Base-by-base conservation (phyloP, 371 early-diverging fungal genomes). In the Rhizopus microsporus region DNA sequence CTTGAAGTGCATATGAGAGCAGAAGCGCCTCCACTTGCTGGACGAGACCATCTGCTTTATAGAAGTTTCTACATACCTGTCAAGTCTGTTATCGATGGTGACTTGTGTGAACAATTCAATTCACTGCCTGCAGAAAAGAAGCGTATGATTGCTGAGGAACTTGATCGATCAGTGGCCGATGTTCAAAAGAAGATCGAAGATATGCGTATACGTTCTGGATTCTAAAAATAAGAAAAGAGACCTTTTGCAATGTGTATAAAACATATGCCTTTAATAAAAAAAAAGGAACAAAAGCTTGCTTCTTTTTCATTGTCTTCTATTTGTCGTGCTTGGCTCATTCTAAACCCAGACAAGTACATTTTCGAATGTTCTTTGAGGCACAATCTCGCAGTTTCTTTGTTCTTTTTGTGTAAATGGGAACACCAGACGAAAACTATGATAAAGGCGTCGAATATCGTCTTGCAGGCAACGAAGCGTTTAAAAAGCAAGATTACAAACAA, bases 151-250 rank as follows among this genome's bases (percentile, higher is more conserved):
- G 93, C 96, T 3, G 94, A 92, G 46, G 91, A 90, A 58, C 72
- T 98, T 59, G 99, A 96, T 68, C 80, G 95, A 49, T 85, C 91
- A 5, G 86, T 89, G 3, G 73, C 78, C 16, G 99, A 98, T 65
- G 86, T 98, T 38, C 76, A 84, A 48, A 95, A 95, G 80, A 95
- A 96, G 76, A 79, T 98, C 59, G 96, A 98, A 59, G 93, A 93
- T 65, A 87, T 93, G 77, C 80, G 92, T 60, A 69, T 78, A 7
- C 67, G 83, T 51, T 79, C 79, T 47, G 82, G 81, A 34, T 80
- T 80, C 51, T 82, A 78, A 69, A 13, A 53, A 52, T n/a, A n/a
- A n/a, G n/a, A 6, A 45, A 17, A 29, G 23, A 23, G 23, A 23
- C 23, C 2, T 23, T 23, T 23, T 23, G 23, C 23, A 23, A 2